These are phyloP conservation scores for Tetramitus jugosus DNA, from an alignment of 208 protist genomes.

Conservation along the genomic window DNA sequence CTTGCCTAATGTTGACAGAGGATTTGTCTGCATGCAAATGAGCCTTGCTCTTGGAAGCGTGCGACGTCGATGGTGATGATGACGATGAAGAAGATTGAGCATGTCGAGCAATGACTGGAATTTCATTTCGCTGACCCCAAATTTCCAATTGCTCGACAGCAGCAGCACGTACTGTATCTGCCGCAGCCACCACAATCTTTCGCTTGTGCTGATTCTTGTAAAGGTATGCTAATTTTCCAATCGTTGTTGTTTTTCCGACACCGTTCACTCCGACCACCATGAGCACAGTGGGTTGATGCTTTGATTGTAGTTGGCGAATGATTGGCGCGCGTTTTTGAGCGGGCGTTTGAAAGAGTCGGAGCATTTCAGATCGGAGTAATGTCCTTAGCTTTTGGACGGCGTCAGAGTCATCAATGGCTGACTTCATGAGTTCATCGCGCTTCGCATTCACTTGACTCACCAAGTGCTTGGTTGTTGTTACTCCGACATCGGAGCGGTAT, in stretches of 20 bases:
- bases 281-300: neutral
- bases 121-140: conserved; percentile 1
- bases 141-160: conserved; percentile 4
- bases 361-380: too few relatives aligned
- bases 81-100: too few relatives aligned
- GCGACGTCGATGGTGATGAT: too few relatives aligned
- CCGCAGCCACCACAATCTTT: conserved; percentile 5
- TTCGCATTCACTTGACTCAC: neutral
- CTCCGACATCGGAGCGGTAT: neutral
- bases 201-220: neutral
- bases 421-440: neutral
- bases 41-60: neutral
- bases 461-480: neutral
- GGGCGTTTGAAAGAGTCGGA: too few relatives aligned
- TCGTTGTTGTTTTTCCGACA: neutral
- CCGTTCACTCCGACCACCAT: neutral
- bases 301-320: neutral
- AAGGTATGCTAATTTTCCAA: neutral
- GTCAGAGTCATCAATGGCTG: neutral
- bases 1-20: conserved; percentile 1
- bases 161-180: neutral
- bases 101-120: neutral
- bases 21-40: neutral
- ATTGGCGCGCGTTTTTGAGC: too few relatives aligned
- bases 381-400: too few relatives aligned